Percentiles rank a stretch among this genome's conserved stretches.
phyloP scores from a whole-genome alignment of 805 yeast species.

The Clavispora santaluciae region DNA sequence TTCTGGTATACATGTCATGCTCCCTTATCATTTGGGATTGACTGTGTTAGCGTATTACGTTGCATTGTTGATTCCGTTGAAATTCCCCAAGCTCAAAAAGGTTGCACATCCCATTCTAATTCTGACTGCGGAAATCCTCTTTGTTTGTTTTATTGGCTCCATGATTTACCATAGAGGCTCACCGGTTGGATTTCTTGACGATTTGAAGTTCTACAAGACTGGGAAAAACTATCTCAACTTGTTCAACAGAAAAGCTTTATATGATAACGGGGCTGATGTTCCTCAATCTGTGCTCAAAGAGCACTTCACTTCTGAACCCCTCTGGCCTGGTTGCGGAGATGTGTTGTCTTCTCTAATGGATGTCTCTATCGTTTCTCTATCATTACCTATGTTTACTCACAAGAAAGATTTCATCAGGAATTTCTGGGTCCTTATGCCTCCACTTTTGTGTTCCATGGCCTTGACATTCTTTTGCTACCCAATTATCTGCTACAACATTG shows the following conservation, averaged over 20 bases:
- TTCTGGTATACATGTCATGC: constrained; percentile 42
- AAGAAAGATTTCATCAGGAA: constrained; percentile 57
- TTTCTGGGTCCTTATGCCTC: constrained; percentile 54
- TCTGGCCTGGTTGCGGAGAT: constrained; percentile 82
- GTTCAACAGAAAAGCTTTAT: constrained; percentile 38
- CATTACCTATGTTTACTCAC: constrained; percentile 75
- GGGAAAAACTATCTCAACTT: constrained; percentile 61
- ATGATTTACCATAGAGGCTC: constrained; percentile 40
- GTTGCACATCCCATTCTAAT: constrained; percentile 69
- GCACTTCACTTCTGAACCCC: constrained; percentile 28
- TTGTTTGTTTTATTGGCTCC: constrained; percentile 58
- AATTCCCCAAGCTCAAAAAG: constrained; percentile 42
- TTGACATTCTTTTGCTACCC: constrained; percentile 68
- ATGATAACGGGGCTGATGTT: constrained; percentile 23
- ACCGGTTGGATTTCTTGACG: constrained; percentile 47
- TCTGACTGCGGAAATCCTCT: constrained; percentile 58
- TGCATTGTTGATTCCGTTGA: constrained; percentile 43
- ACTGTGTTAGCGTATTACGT: constrained; percentile 53
- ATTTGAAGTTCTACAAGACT: constrained; percentile 56
- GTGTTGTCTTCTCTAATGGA: constrained; percentile 68
- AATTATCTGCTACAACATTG: constrained; percentile 57
- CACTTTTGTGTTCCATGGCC: constrained; percentile 51
- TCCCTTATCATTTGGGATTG: constrained; percentile 59
- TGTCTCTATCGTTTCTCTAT: constrained; percentile 67
- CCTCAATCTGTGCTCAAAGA: constrained; percentile 2